Evolutionary conservation across 2,329 filamentous ascomycete species (phyloP).

Genomic region (Claviceps arundinis): DNA sequence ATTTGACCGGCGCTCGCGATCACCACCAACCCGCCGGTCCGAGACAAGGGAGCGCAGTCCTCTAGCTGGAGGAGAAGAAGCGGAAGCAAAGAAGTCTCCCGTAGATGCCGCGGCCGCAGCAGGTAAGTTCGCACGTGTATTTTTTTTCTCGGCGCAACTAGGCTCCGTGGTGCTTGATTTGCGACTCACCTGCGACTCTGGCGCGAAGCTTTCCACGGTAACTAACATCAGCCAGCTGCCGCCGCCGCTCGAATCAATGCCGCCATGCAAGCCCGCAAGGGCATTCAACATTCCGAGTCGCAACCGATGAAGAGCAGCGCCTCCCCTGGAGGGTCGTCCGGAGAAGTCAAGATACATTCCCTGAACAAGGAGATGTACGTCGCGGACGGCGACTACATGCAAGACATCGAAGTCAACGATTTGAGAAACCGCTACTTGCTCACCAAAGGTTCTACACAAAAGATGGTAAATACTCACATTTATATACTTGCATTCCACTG

Average conservation of each 20-base stretch:
- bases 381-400: slow-evolving; percentile 93
- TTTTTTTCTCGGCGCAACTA: background rate
- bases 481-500: slow-evolving; percentile 23
- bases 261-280: slow-evolving; percentile 72
- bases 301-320: slow-evolving; percentile 50
- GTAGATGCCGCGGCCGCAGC: slow-evolving; percentile 65
- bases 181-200: background rate
- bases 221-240: slow-evolving; percentile 43
- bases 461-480: slow-evolving; percentile 88
- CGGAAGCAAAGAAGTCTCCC: slow-evolving; percentile 34
- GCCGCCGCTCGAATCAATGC: slow-evolving; percentile 82
- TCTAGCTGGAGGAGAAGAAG: slow-evolving; percentile 31
- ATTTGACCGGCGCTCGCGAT: slow-evolving; percentile 87
- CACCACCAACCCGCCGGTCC: slow-evolving; percentile 53
- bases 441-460: slow-evolving; percentile 94
- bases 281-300: slow-evolving; percentile 80
- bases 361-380: slow-evolving; percentile 61
- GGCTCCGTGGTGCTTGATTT: background rate
- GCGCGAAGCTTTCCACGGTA: slow-evolving; percentile 11
- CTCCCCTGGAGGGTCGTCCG: slow-evolving; percentile 1
- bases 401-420: slow-evolving; percentile 98
- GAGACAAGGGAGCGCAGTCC: slow-evolving; percentile 78
- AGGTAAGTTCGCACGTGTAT: slow-evolving; percentile 35
- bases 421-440: slow-evolving; percentile 91
- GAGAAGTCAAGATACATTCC: slow-evolving; percentile 6